Evolutionary conservation across 495 filamentous ascomycete species (phyloP).

Genomic region (Penicillium canescens): DNA sequence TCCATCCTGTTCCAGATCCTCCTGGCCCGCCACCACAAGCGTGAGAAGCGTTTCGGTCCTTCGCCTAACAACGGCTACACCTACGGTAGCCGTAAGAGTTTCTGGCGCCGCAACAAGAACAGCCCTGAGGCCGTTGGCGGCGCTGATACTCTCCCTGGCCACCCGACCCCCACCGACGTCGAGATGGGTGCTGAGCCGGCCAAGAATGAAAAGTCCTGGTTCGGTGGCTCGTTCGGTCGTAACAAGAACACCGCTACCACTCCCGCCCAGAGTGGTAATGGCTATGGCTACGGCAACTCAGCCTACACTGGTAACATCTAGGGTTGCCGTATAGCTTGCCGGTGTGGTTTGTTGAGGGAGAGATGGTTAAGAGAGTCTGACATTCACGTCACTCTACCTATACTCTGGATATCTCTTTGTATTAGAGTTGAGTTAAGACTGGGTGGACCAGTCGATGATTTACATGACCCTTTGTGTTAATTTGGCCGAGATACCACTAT

Average conservation of each 20-base stretch:
- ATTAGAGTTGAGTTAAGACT: background rate
- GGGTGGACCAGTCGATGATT: conserved; percentile 19
- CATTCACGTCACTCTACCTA: no score
- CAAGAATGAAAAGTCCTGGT: conserved; percentile 28
- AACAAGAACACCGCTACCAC: conserved; percentile 27
- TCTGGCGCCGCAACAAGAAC: conserved; percentile 51
- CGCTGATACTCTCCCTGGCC: conserved; percentile 34
- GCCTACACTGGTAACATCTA: conserved; percentile 42
- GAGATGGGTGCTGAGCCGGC: conserved; percentile 25
- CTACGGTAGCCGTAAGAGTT: conserved; percentile 56
- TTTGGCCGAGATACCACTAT: conserved; percentile 25
- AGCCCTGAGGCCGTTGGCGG: conserved; percentile 30
- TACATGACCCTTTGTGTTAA: conserved; percentile 19
- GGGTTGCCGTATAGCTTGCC: conserved; percentile 18
- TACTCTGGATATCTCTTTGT: background rate
- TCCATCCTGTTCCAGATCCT: conserved; percentile 63
- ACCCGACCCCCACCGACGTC: conserved; percentile 40
- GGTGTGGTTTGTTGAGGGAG: background rate
- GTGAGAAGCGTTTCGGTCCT: conserved; percentile 79
- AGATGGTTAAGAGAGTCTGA: background rate
- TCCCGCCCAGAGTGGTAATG: conserved; percentile 17
- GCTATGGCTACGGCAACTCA: conserved; percentile 38
- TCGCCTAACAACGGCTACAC: conserved; percentile 78
- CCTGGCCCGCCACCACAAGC: conserved; percentile 68
- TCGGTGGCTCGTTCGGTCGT: conserved; percentile 16